A percentile compares a stretch with the other conserved stretches of the same genome.
These are phyloP conservation scores for Phoma sp. DNA, from an alignment of 2,329 filamentous ascomycete species.

Conservation along the genomic window DNA sequence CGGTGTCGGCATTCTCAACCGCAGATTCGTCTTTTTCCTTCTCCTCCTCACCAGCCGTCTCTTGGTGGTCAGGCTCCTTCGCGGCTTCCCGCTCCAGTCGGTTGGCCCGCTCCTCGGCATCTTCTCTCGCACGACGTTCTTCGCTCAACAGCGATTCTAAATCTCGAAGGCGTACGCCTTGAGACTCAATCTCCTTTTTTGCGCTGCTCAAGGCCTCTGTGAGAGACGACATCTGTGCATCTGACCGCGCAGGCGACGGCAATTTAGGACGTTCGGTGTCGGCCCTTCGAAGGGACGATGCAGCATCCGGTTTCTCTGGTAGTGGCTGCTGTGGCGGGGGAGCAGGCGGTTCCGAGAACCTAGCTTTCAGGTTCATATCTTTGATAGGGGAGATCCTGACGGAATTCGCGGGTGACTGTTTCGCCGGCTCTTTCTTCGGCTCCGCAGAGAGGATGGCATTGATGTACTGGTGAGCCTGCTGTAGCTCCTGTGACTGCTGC, in stretches of 20 bases:
- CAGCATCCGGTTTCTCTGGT: conserved; percentile 85
- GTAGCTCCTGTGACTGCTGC: conserved; percentile 84
- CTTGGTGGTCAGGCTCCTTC: conserved; percentile 40
- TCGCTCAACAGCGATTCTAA: conserved; percentile 78
- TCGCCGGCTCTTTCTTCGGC: conserved; percentile 59
- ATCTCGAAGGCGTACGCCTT: conserved; percentile 78
- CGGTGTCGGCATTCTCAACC: conserved; percentile 21
- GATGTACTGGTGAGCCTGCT: conserved; percentile 81
- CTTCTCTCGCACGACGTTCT: conserved; percentile 81
- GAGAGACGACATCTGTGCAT: conserved; percentile 81
- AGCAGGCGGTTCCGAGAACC: conserved; percentile 91
- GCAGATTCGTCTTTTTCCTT: conserved; percentile 19
- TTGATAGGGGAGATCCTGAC: conserved; percentile 59
- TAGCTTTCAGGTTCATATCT: conserved; percentile 71
- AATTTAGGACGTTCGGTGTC: conserved; percentile 76
- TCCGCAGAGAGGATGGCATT: conserved; percentile 78
- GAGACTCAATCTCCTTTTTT: conserved; percentile 85
- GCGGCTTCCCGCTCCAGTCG: conserved; percentile 69
- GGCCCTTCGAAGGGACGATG: conserved; percentile 71
- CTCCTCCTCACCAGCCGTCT: conserved; percentile 28
- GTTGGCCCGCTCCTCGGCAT: conserved; percentile 81
- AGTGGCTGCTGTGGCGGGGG: conserved; percentile 92
- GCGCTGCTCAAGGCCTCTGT: conserved; percentile 84
- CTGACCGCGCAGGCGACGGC: conserved; percentile 66
- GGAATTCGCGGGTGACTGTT: conserved; percentile 51